phyloP scores from a whole-genome alignment of 345 rosid genomes.

The Trapa incisa region DNA sequence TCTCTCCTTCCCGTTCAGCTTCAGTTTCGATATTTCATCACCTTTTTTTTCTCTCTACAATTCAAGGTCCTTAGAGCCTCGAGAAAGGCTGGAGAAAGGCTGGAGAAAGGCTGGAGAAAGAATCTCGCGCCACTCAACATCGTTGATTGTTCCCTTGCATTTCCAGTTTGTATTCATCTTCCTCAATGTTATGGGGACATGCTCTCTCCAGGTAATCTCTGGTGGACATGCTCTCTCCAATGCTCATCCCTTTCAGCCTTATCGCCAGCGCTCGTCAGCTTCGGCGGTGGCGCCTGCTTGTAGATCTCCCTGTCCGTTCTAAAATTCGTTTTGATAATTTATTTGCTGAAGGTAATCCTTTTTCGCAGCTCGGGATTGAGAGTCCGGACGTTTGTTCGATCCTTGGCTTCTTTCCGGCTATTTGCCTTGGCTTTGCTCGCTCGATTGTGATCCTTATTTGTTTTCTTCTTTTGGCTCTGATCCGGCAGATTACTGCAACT shows the following conservation, averaged over 20 bases:
- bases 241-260: neutral
- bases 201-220: neutral
- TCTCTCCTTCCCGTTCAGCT: no score
- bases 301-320: neutral
- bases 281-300: neutral
- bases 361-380: neutral
- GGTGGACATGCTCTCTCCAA: neutral
- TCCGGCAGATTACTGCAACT: neutral
- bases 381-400: neutral
- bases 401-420: no score
- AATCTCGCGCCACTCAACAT: neutral
- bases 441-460: no score
- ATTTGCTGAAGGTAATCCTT: neutral
- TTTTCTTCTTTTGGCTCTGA: neutral
- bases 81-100: constrained; percentile 16
- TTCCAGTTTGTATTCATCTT: neutral
- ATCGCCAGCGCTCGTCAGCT: no score
- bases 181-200: no score
- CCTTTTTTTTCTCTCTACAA: constrained; percentile 1
- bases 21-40: constrained; percentile 3
- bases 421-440: neutral
- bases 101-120: constrained; percentile 16
- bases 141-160: no score
- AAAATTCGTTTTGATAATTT: neutral
- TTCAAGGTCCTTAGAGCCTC: constrained; percentile 16